A percentile compares a stretch with the other conserved stretches of the same genome.
Evolutionary conservation across 2,329 filamentous ascomycete species (phyloP).

Genomic region (Plectosphaerella sp.): DNA sequence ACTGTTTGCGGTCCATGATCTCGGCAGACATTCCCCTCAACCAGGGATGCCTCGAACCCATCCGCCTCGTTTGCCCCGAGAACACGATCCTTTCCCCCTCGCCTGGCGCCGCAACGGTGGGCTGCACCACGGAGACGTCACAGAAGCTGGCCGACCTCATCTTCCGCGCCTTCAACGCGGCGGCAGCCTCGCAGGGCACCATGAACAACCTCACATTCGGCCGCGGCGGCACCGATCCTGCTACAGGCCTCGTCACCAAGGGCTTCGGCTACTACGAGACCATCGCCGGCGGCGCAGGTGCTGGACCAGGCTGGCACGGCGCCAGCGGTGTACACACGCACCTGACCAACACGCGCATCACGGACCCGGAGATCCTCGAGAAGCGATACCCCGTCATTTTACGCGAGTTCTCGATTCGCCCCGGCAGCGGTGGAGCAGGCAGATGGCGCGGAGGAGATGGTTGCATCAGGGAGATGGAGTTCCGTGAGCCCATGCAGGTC

Average conservation of each 20-base stretch:
- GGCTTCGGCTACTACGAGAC: conserved; percentile 89
- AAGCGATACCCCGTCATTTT: conserved; percentile 70
- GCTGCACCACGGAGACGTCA: conserved; percentile 75
- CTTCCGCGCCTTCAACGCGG: conserved; percentile 73
- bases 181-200: conserved; percentile 74
- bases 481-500: conserved; percentile 71
- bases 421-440: conserved; percentile 60
- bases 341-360: conserved; percentile 85
- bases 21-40: conserved; percentile 80
- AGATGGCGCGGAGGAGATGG: conserved; percentile 71
- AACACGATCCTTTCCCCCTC: conserved; percentile 71
- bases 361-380: conserved; percentile 76
- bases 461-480: conserved; percentile 75
- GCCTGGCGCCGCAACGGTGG: conserved; percentile 74
- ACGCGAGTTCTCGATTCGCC: conserved; percentile 62
- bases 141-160: conserved; percentile 83
- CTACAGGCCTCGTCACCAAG: conserved; percentile 40
- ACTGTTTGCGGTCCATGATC: conserved; percentile 77
- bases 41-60: conserved; percentile 76
- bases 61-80: conserved; percentile 68
- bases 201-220: conserved; percentile 85
- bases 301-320: conserved; percentile 68
- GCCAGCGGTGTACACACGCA: conserved; percentile 75
- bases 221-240: conserved; percentile 63
- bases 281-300: conserved; percentile 73